These are phyloP conservation scores for Russula abietina DNA, from an alignment of 768 basidiomycete genomes.

Conservation along the genomic window DNA sequence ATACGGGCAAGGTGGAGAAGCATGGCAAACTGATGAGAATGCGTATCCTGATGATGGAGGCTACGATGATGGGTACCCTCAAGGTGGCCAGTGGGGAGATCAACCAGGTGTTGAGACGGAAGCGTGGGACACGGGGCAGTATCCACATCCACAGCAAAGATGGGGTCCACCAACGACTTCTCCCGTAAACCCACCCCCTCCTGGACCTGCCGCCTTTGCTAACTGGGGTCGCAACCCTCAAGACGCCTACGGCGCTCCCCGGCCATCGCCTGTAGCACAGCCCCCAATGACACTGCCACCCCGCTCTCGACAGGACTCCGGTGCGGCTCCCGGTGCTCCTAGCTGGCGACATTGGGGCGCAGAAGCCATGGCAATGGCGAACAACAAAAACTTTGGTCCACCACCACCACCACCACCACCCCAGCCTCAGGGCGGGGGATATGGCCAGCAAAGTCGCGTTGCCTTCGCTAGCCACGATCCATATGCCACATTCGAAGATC, in stretches of 20 bases:
- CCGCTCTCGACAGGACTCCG: conserved; percentile 4
- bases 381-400: not conserved
- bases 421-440: not conserved
- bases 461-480: conserved; percentile 13
- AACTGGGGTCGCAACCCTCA: conserved; percentile 5
- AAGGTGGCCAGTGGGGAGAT: conserved; percentile 10
- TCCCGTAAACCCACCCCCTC: not conserved
- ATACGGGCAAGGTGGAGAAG: not conserved
- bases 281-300: not conserved
- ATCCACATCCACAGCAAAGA: conserved; percentile 12
- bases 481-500: conserved; percentile 9
- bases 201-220: conserved; percentile 6
- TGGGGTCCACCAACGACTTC: not conserved
- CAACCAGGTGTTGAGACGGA: conserved; percentile 6
- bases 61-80: conserved; percentile 9
- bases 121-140: not conserved
- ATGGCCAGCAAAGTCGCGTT: conserved; percentile 10
- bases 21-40: conserved; percentile 3
- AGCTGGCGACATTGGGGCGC: conserved; percentile 20
- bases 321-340: not conserved
- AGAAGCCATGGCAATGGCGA: conserved; percentile 19
- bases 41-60: not conserved
- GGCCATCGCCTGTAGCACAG: not conserved
- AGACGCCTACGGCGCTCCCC: not conserved
- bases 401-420: not conserved